Base-by-base conservation (phyloP, 2,329 filamentous ascomycete genomes). In the Drechslerella stenobrocha region DNA sequence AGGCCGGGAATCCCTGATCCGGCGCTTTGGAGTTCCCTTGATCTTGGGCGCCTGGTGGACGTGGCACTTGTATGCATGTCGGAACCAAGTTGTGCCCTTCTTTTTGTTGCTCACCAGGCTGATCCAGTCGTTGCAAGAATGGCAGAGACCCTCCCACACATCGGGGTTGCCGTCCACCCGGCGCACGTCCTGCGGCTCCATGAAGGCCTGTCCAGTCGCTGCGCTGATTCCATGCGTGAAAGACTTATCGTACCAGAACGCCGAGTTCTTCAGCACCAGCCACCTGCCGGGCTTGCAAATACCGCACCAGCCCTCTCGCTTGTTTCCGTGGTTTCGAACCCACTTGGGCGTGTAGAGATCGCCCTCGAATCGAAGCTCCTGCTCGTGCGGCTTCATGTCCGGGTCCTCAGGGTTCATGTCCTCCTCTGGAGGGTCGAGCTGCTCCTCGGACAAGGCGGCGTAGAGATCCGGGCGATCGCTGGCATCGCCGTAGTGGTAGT, bases 171-270 rank as follows among this genome's bases (percentile, higher is more conserved):
- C 86, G 74, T 90, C 87, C 79, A 88, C 89, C 50, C 88, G 82
- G 61, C 88, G 80, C 20, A 84, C 88, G 73, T 89, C 83, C 69
- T 87, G 83, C 1, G 89, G 89, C 71, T 87, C 85, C 74, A 89
- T 85, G 77, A 93, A 92, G 2, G 86, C 84, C 70, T 82, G 85
- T 22, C 89, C 89, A 0, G 89, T 92, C 2, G 87, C 86, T 24
- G 88, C 89, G 74, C 87, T 90, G 75, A 95, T 89, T 50, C 89
- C 89, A 74, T 95, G 90, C 1, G 87, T 89, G 76, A 93, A 95
- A 60, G 87, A 89, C 80, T 93, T 92, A 79, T 95, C 89, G 76
- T 95, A 95, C 89, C 90, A 95, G 76, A 89, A 95, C 4, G 89
- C 89, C 57, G 87, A 91, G 77, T 95, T 93, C 79, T 93, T 95